Conservation (phyloP, 139 green algal species). For the Zygnema circumcarinatum region DNA sequence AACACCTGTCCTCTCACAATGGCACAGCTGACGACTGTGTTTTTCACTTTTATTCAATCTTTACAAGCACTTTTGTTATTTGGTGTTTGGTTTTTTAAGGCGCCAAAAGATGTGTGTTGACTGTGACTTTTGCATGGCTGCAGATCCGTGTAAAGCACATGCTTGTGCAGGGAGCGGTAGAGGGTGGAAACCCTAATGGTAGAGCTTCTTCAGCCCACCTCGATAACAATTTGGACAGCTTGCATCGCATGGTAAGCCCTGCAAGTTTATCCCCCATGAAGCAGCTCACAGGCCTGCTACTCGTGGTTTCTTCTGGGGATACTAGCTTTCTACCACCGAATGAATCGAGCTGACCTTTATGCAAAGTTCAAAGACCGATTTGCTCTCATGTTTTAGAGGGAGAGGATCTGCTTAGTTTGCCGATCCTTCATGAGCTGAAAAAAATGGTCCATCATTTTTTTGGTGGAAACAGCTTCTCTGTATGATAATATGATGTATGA, state of each 20-base stretch:
- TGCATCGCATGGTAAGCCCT: constrained; percentile 51
- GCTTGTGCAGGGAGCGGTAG: constrained; percentile 31
- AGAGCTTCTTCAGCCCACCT: constrained; percentile 29
- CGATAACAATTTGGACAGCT: constrained; percentile 53
- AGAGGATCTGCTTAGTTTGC: background rate
- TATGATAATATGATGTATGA: background rate
- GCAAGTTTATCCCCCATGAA: background rate
- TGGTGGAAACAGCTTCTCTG: background rate
- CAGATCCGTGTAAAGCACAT: constrained; percentile 61
- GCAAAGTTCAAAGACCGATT: background rate
- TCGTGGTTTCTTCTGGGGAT: background rate
- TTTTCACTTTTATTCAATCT: background rate
- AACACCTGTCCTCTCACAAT: no score
- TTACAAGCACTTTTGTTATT: background rate
- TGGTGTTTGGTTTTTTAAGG: background rate
- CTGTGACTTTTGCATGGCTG: constrained; percentile 20
- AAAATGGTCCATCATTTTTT: background rate
- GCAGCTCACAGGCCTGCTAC: background rate
- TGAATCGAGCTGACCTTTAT: no score
- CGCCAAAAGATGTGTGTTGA: no score
- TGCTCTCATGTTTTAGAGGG: background rate
- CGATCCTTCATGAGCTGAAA: background rate
- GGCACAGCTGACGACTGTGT: no score
- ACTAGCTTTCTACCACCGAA: no score
- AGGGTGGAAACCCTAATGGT: background rate